Evolutionary conservation across 148 eudicot genomes (phyloP), one percentile per base, ranked within the genome.

Genomic region (Rhododendron mucronatum): DNA sequence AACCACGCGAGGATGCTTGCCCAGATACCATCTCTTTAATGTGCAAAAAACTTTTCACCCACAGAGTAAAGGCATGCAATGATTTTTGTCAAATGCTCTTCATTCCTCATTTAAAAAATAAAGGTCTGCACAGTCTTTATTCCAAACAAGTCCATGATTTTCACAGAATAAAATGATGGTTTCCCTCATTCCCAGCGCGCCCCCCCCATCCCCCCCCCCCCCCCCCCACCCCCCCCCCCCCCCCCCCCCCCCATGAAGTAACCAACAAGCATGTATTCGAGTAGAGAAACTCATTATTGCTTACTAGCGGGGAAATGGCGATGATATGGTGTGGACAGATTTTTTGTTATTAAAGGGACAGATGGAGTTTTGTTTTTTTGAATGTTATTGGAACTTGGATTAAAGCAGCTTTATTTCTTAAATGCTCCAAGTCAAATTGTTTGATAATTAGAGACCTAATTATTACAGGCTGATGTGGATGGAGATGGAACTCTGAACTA

Each of bases 391-490:
- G 37, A 65, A 65, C 35, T 41, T 83, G n/a, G 53, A 45, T 10
- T 45, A 45, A 78, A 59, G 65, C n/a, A 59, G 33, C 18, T 82
- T 39, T 45, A 16, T 55, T 67, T 15, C 16, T 23, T 12, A 21
- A 61, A 57, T 69, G 74, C 28, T 85, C 39, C 50, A 26, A 59
- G 57, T 79, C 55, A 53, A 23, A 4, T 84, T 41, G 26, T 9
- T 85, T 80, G 48, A 67, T 15, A 11, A 85, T 63, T 48, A 81
- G 81, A 65, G 47, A 81, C 55, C 51, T 83, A 87, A 82, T 82
- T 84, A 65, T 26, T 80, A 76, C 92, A 93, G 96, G 96, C 96
- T 91, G 98, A 93, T 88, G 92, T 93, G 45, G 96, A 93, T 83
- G 93, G 95, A 33, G 93, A 95, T 86, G 98, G 98, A 84, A 77